Percentiles rank a stretch among this genome's conserved stretches.
These are phyloP conservation scores for Pluteus cervinus DNA, from an alignment of 768 basidiomycete species.

Conservation along the genomic window DNA sequence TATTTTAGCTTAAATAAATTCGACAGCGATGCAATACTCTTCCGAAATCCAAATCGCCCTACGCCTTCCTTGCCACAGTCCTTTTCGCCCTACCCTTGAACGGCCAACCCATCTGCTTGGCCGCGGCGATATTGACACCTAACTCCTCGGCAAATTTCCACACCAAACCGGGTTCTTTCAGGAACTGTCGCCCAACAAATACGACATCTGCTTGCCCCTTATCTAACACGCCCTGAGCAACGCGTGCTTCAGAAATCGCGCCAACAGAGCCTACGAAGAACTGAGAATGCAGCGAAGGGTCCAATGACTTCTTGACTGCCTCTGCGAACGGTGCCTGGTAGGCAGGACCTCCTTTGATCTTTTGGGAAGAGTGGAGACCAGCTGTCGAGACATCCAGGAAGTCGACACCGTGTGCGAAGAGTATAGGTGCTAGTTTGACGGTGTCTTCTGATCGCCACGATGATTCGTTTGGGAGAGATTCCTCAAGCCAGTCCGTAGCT, in stretches of 20 bases:
- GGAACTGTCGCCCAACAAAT: slow-evolving; percentile 47
- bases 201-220: slow-evolving; percentile 56
- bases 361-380: slow-evolving; percentile 45
- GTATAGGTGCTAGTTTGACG: slow-evolving; percentile 48
- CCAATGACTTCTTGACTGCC: slow-evolving; percentile 42
- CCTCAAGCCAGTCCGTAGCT: slow-evolving; percentile 71
- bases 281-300: slow-evolving; percentile 17
- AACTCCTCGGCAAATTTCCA: slow-evolving; percentile 53
- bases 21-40: too few relatives aligned
- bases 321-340: slow-evolving; percentile 56
- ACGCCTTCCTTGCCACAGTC: slow-evolving; percentile 6
- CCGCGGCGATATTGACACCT: slow-evolving; percentile 36
- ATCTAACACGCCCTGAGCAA: slow-evolving; percentile 54
- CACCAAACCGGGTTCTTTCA: slow-evolving; percentile 51
- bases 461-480: slow-evolving; percentile 47
- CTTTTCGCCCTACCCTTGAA: slow-evolving; percentile 37
- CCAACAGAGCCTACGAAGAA: slow-evolving; percentile 39
- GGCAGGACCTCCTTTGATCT: slow-evolving; percentile 26
- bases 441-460: slow-evolving; percentile 72
- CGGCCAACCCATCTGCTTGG: slow-evolving; percentile 53
- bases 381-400: slow-evolving; percentile 69
- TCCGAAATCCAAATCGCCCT: too few relatives aligned
- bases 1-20: too few relatives aligned
- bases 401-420: slow-evolving; percentile 65
- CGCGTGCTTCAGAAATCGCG: slow-evolving; percentile 45